Base-by-base conservation (phyloP, 1,284 basidiomycete species). In the Earliella scabrosa region DNA sequence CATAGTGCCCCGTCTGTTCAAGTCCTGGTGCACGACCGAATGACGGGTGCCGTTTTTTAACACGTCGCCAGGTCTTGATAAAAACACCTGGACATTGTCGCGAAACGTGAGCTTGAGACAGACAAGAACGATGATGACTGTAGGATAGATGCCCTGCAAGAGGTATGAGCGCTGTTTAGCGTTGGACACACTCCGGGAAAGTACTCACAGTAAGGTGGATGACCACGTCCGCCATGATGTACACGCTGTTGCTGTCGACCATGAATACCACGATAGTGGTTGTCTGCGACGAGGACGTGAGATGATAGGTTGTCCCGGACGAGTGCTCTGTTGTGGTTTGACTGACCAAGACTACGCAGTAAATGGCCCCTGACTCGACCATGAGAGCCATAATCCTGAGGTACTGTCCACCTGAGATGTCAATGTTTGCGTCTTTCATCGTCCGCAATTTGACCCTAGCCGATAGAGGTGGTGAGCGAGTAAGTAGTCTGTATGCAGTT, bases 91-190 rank as follows among this genome's bases (percentile, higher is more conserved):
- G 21, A 50, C n/a, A 29, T 40, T 35, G 34, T 51, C 44, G 20
- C 35, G 34, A 20, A 39, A 27, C 9, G 54, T 56, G 20, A 45
- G 11, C 20, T 56, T 32, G 16, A 52, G 40, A 27, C 43, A 32
- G 16, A 56, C 54, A 4, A 56, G 44, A 4, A 52, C 54, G 50
- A 56, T 43, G 34, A 56, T 50, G 24, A 44, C 24, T 2, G 54
- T 52, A 5, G 54, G 54, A 34, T 56, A 52, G 20, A 56, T 56
- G 4, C 54, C 54, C 53, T 55, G 43, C n/a, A 23, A n/a, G n/a
- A n/a, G n/a, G n/a, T n/a, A n/a, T n/a, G n/a, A n/a, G n/a, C n/a
- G n/a, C n/a, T n/a, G n/a, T n/a, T n/a, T n/a, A n/a, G n/a, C n/a
- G n/a, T n/a, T n/a, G n/a, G n/a, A n/a, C n/a, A n/a, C n/a, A n/a